Evolutionary conservation across 163 green algal species (phyloP).

Genomic region (Prototheca cutis): DNA sequence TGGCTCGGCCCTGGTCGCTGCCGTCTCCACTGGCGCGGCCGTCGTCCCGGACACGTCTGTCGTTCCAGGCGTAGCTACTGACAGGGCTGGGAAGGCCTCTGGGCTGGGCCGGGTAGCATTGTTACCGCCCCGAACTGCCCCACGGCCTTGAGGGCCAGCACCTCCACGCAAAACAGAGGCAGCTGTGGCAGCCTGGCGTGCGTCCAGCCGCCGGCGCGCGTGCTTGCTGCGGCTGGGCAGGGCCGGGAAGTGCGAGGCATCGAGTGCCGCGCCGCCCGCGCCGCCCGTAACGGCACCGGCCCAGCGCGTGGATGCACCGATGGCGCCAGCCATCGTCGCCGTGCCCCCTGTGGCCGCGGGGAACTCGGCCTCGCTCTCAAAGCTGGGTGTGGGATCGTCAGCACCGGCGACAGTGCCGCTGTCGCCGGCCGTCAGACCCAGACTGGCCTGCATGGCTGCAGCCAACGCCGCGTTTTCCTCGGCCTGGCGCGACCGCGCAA

Average conservation of each 20-base stretch:
- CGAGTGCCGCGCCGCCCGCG: background rate
- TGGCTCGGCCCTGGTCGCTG: background rate
- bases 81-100: background rate
- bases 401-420: background rate
- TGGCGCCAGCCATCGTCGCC: background rate
- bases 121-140: no score
- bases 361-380: conserved; percentile 35
- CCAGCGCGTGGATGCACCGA: conserved; percentile 8
- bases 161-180: background rate
- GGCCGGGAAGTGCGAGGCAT: conserved; percentile 50
- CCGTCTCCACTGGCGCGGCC: background rate
- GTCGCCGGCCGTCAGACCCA: background rate
- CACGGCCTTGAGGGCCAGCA: background rate
- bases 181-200: background rate
- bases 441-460: conserved; percentile 4
- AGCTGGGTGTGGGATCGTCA: background rate
- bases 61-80: no score
- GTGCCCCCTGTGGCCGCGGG: conserved; percentile 26
- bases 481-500: conserved; percentile 7
- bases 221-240: conserved; percentile 32
- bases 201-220: conserved; percentile 1
- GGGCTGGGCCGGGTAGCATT: no score
- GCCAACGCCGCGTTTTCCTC: conserved; percentile 13
- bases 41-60: no score
- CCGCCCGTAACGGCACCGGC: conserved; percentile 9